phyloP scores from a whole-genome alignment of 306 rosid genomes.

The Lathyrus tuberosus region DNA sequence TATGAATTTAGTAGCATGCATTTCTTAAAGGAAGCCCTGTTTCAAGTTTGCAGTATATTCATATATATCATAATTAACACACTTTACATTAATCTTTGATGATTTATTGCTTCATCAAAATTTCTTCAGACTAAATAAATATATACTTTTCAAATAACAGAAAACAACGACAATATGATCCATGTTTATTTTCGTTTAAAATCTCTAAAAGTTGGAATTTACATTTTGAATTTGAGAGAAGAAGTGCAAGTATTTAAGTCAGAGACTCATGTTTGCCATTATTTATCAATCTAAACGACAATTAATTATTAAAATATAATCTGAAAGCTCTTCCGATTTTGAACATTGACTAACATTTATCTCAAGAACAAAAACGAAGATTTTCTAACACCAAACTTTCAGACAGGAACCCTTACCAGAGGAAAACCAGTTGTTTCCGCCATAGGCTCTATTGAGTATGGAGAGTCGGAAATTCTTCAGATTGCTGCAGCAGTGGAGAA shows the following conservation, averaged over 20 bases:
- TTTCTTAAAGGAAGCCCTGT: conserved; percentile 11
- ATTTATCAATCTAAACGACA: neutral
- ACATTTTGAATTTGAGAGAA: neutral
- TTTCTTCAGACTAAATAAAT: conserved; percentile 16
- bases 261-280: conserved; percentile 16
- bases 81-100: conserved; percentile 19
- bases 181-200: neutral
- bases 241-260: neutral
- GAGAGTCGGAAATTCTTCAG: conserved; percentile 76
- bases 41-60: conserved; percentile 11
- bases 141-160: neutral
- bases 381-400: conserved; percentile 44
- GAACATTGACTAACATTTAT: conserved; percentile 2
- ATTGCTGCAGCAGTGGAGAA: conserved; percentile 96
- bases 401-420: conserved; percentile 98
- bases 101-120: conserved; percentile 11
- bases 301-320: neutral
- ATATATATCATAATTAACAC: neutral
- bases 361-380: conserved; percentile 8
- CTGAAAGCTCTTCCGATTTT: neutral
- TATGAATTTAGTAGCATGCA: conserved; percentile 24
- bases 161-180: conserved; percentile 16
- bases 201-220: neutral
- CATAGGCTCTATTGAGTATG: conserved; percentile 62
- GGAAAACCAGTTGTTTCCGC: conserved; percentile 90